Evolutionary conservation across 2,329 filamentous ascomycete genomes (phyloP), one percentile per base, ranked within the genome.

Genomic region (Cladophialophora chaetospira): DNA sequence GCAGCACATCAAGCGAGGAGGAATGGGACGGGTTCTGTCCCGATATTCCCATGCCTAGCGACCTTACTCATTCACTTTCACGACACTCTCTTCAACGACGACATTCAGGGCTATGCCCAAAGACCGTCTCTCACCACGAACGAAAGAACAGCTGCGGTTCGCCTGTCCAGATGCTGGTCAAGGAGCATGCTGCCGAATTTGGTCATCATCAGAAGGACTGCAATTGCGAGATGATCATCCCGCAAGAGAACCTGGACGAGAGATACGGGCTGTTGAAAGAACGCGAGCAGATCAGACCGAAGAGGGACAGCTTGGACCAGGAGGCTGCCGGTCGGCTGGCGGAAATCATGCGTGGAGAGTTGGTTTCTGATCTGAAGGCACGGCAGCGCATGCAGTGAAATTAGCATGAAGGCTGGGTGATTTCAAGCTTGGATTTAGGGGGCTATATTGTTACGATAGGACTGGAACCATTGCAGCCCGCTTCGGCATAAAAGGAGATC

Each of bases 1-100:
- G 55, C 31, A 55, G 48, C 48, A 42, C 48, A 28, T 43, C 52
- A 2, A 56, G 57, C 44, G 55, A 55, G 21, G 58, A 61, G 19
- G 40, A 49, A 19, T 59, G 46, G 43, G 60, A 62, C 6, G 54
- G 50, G 15, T 62, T 62, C 46, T 62, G 60, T 35, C 60, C 60
- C n/a, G 60, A 62, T 35, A 62, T 62, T 42, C 19, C 35, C 15
- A 62, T 62, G 60, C 60, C 60, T 19, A 53, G 33, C 4, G 44
- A 61, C 10, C 25, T 43, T 11, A 21, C 36, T 25, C 50, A 33
- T 17, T 57, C 52, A 9, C 43, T 52, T 13, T 23, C 53, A 4
- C 36, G 17, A 4, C 42, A 29, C 25, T 42, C 54, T 19, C 53
- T 60, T 31, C 54, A 52, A n/a, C 36, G 60, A 35, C 50, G 60